Evolutionary conservation across 2,329 filamentous ascomycete species (phyloP), one percentile per base, ranked within the genome.

Genomic region (Talaromyces sp.): DNA sequence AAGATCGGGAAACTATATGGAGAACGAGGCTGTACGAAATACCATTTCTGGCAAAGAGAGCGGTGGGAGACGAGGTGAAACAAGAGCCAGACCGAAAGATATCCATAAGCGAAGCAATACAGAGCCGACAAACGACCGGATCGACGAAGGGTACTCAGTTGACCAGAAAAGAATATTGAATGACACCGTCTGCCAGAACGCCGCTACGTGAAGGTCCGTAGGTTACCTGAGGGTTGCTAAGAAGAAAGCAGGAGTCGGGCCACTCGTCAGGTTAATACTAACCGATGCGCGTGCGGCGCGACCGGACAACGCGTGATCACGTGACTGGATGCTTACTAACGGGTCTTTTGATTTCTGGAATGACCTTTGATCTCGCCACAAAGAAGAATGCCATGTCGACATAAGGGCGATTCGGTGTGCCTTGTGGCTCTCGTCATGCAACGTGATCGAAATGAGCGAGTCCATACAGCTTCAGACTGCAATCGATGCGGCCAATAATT

Each of bases 1-100:
- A 81, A 81, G 80, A 80, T 83, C 86, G 89, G 87, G 87, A 84
- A 84, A 91, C 90, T 91, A 83, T 89, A 74, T 81, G 84, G 88
- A 86, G 87, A 87, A 89, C 86, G 86, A 66, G 80, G 78, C 83
- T 89, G 90, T 89, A 82, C 80, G 76, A 67, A 59, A 61, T 67
- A 69, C 73, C 65, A 61, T 41, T 62, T 26, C 63, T 67, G 72
- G 73, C 71, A 71, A 46, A 77, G 73, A 78, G 71, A 74, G 68
- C 69, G 62, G 65, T 67, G 64, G 70, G 69, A 66, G 65, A 69
- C 65, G 62, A 64, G 38, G 56, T 41, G 51, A 59, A 31, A 53
- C 57, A 41, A 58, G 32, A 56, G 60, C 50, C 32, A 29, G 17
- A 52, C 55, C 50, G 55, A 57, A 21, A 24, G 31, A 51, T 29